Conservation (phyloP, 176 grass and related monocot species). For the Cenchrus purpureus region DNA sequence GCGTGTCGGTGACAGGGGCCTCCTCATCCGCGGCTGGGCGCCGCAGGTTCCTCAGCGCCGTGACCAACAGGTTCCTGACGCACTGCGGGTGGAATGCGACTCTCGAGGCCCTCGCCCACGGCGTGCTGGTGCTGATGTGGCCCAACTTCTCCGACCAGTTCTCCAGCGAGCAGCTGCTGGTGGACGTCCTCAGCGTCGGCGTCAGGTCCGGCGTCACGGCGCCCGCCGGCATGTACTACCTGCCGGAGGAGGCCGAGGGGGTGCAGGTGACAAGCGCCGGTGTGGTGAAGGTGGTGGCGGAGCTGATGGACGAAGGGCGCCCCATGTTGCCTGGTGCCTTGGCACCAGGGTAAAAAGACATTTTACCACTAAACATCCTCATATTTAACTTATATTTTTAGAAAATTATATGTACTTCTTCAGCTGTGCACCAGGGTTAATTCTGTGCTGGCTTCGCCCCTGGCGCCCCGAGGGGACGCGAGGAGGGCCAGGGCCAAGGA, state of each 20-base stretch:
- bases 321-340: no score
- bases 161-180: conserved; percentile 57
- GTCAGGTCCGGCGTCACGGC: conserved; percentile 49
- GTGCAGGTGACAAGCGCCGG: conserved; percentile 35
- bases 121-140: conserved; percentile 67
- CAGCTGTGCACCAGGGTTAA: no score
- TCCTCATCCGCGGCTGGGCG: conserved; percentile 58
- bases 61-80: conserved; percentile 58
- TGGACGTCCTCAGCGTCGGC: conserved; percentile 60
- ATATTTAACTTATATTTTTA: no score
- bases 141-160: conserved; percentile 60
- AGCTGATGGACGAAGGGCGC: conserved; percentile 38
- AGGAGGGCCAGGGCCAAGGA: no score
- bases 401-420: no score
- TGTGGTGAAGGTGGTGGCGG: conserved; percentile 33
- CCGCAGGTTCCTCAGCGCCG: no score
- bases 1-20: conserved; percentile 48
- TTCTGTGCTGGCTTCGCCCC: no score
- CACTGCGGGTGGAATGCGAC: conserved; percentile 76
- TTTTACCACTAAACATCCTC: no score
- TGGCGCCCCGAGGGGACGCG: not conserved
- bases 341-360: no score
- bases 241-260: conserved; percentile 12
- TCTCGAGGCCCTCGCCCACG: conserved; percentile 51
- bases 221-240: conserved; percentile 6